These are phyloP conservation scores for Neofusicoccum sp. DNA, from an alignment of 2,329 filamentous ascomycete species.

Conservation along the genomic window DNA sequence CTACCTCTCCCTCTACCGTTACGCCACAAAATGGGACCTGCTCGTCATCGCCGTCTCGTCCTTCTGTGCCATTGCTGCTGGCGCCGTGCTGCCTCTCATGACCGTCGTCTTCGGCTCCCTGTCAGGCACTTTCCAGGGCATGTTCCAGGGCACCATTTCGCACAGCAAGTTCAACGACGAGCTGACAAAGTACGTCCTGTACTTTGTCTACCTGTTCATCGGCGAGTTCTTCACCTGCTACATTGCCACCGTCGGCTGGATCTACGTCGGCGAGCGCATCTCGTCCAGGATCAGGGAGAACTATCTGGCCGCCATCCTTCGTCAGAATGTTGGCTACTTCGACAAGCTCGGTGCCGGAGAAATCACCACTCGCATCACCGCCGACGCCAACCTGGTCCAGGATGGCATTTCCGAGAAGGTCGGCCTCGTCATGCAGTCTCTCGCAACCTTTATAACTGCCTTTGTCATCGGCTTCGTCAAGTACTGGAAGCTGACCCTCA, in stretches of 20 bases:
- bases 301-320: conserved; percentile 63
- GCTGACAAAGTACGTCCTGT: conserved; percentile 21
- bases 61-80: conserved; percentile 67
- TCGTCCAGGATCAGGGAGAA: conserved; percentile 24
- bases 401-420: conserved; percentile 66
- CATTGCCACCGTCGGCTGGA: conserved; percentile 80
- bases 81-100: conserved; percentile 76
- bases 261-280: conserved; percentile 59
- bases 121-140: conserved; percentile 20
- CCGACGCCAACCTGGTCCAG: conserved; percentile 90
- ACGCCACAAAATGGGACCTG: conserved; percentile 64
- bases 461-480: conserved; percentile 90
- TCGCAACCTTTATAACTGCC: conserved; percentile 68
- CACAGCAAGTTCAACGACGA: conserved; percentile 21
- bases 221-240: conserved; percentile 27
- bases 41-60: conserved; percentile 61
- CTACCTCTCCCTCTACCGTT: conserved; percentile 66
- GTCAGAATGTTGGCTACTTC: conserved; percentile 42
- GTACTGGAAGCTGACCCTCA: conserved; percentile 90
- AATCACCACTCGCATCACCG: conserved; percentile 89
- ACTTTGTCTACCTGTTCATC: conserved; percentile 29
- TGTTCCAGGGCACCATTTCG: conserved; percentile 22
- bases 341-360: conserved; percentile 91
- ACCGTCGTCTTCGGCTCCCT: conserved; percentile 45
- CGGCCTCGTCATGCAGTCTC: conserved; percentile 32